Evolutionary conservation across 371 early-diverging fungal species (phyloP), one percentile per base, ranked within the genome.

Genomic region (Mortierella sp.): DNA sequence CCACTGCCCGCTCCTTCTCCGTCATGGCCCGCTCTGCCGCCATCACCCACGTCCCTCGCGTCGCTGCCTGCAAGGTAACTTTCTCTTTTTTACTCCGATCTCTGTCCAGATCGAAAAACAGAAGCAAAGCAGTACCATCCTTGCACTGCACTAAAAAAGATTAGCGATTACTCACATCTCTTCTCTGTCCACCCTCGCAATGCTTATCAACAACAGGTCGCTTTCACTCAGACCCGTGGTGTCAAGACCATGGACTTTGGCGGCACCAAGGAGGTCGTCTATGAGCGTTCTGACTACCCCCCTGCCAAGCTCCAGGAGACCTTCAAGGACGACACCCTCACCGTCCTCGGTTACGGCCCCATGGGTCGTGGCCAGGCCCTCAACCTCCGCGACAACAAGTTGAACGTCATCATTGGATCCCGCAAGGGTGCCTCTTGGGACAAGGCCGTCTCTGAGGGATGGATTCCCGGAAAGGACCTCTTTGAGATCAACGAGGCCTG

Each of bases 341-440:
- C 98, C 72, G 96, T 99, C 69, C 94, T 99, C 83, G 99, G 99
- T 78, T 99, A 99, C 90, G 99, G 98, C 74, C 97, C 99, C 72
- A 98, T 98, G 91, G 99, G 99, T 80, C 96, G 96, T 90, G 98
- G 97, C 80, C 99, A 98, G 91, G 95, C 96, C 71, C 93, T 98
- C 82, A 98, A 98, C 95, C 92, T 96, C 88, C 96, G 97, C 80
- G 99, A 99, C 93, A 97, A 99, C 88, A 96, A 96, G 79, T 91
- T 98, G 79, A 97, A 97, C 85, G 98, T 99, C 85, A 95, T 99
- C 80, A 94, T 99, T 82, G 99, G 99, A 82, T 93, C 96, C 75
- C 96, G 99, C 89, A 95, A 97, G 90, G 93, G 91, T 75, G 98
- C 98, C 83, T 96, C 96, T 69, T 99, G 96, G 94, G 94, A 98